Base-by-base conservation (phyloP, 179 eudicot genomes). In the Gypsophila paniculata region DNA sequence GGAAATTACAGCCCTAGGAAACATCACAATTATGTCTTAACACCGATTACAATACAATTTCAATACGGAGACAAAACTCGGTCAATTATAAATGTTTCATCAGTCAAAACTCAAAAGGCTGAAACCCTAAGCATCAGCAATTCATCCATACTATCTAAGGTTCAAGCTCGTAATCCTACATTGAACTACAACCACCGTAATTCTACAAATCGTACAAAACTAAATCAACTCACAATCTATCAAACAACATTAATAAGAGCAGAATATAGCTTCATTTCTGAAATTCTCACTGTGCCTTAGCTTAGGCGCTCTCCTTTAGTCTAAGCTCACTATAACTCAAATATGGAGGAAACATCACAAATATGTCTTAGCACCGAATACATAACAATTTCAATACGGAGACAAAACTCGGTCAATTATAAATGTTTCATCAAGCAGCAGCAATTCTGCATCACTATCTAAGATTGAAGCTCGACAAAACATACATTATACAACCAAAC, bases 341-440 rank as follows among this genome's bases (percentile, higher is more conserved):
- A n/a, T n/a, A n/a, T n/a, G n/a, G n/a, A 46, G 48, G 46, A 46
- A 66, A 6, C n/a, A 49, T 23, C 54, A 66, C 70, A 46, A 46
- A 2, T 13, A 66, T 23, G 18, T 46, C 55, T 22, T 15, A 21
- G 19, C 9, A 13, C 11, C 38, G 2, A 13, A 6, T 36, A 44
- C 19, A 46, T 44, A 44, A 17, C 34, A 66, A 46, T 10, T 9
- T 22, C 55, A 46, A 23, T 21, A 14, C 44, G 10, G 2, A 61
- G 13, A 17, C n/a, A n/a, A n/a, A n/a, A n/a, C n/a, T n/a, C n/a
- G n/a, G n/a, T n/a, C n/a, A n/a, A n/a, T n/a, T n/a, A n/a, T n/a
- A n/a, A n/a, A n/a, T n/a, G n/a, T n/a, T n/a, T n/a, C n/a, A n/a
- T n/a, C n/a, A n/a, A n/a, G n/a, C n/a, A n/a, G n/a, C n/a, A 36